phyloP scores from a whole-genome alignment of 768 basidiomycete genomes.

The Kwoniella shandongensis region DNA sequence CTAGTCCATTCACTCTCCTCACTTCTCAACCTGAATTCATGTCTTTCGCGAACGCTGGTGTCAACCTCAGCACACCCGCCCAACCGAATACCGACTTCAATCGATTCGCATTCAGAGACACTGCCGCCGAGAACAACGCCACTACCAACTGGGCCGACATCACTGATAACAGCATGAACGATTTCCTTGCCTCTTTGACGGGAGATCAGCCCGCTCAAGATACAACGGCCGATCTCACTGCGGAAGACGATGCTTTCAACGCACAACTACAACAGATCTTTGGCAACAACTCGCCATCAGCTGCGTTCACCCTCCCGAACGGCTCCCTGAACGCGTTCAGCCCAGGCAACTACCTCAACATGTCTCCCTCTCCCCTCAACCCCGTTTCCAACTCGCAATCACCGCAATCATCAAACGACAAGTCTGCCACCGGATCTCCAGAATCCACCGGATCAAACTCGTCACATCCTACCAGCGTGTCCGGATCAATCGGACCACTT shows the following conservation, averaged over 20 bases:
- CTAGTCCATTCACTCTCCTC: constrained; percentile 25
- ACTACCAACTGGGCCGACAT: constrained; percentile 31
- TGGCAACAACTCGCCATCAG: constrained; percentile 17
- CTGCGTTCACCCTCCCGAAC: constrained; percentile 23
- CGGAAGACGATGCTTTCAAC: constrained; percentile 37
- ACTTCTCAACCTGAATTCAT: constrained; percentile 26
- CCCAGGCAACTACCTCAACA: constrained; percentile 49
- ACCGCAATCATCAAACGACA: constrained; percentile 19
- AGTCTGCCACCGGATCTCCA: constrained; percentile 25
- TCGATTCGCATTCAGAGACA: constrained; percentile 32
- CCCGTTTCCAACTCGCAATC: constrained; percentile 26
- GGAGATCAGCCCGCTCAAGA: constrained; percentile 4
- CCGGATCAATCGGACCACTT: neutral
- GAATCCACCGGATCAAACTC: constrained; percentile 18
- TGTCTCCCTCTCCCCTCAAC: constrained; percentile 43
- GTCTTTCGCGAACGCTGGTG: constrained; percentile 24
- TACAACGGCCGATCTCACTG: constrained; percentile 2
- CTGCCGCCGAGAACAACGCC: constrained; percentile 1
- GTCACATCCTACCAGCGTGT: neutral
- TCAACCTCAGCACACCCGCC: neutral
- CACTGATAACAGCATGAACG: constrained; percentile 36
- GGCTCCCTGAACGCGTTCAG: constrained; percentile 25
- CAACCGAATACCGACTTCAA: constrained; percentile 10
- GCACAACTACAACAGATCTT: constrained; percentile 37
- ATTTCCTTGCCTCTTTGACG: constrained; percentile 41